Evolutionary conservation across 306 rosid genomes (phyloP).

Genomic region (Castanea mollissima): DNA sequence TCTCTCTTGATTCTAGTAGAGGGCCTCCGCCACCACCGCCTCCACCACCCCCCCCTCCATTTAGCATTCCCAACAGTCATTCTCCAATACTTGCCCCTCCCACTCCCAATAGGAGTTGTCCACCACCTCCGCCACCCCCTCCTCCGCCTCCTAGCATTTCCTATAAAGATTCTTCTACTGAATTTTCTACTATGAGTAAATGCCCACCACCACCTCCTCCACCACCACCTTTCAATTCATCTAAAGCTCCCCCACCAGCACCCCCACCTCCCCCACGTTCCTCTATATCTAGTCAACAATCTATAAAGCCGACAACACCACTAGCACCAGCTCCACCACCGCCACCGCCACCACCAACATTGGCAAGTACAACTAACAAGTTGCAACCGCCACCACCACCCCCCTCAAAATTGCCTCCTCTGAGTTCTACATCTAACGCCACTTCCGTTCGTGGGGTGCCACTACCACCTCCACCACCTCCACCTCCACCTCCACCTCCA

Average conservation of each 20-base stretch:
- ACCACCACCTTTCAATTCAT: neutral
- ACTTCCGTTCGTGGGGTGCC: neutral
- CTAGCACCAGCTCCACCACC: constrained; percentile 23
- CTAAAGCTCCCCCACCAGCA: neutral
- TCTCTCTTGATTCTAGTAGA: neutral
- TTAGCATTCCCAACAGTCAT: neutral
- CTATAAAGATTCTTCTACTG: neutral
- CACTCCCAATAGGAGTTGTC: neutral
- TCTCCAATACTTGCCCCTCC: neutral
- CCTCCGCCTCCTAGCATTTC: constrained; percentile 17
- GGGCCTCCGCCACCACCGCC: neutral
- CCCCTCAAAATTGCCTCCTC: neutral
- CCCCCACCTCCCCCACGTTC: constrained; percentile 16
- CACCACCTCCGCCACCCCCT: constrained; percentile 5
- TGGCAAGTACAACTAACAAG: constrained; percentile 12
- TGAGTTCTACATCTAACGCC: neutral
- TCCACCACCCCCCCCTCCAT: constrained; percentile 13
- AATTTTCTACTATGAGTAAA: neutral
- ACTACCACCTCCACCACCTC: constrained; percentile 25
- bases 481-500: too few relatives aligned
- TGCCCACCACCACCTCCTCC: constrained; percentile 19
- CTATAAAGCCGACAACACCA: constrained; percentile 1
- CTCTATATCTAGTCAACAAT: constrained; percentile 19
- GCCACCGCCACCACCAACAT: constrained; percentile 11
- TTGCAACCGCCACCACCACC: neutral